Evolutionary conservation across 257 asterid species (phyloP).

Genomic region (Solanum pimpinellifolium): DNA sequence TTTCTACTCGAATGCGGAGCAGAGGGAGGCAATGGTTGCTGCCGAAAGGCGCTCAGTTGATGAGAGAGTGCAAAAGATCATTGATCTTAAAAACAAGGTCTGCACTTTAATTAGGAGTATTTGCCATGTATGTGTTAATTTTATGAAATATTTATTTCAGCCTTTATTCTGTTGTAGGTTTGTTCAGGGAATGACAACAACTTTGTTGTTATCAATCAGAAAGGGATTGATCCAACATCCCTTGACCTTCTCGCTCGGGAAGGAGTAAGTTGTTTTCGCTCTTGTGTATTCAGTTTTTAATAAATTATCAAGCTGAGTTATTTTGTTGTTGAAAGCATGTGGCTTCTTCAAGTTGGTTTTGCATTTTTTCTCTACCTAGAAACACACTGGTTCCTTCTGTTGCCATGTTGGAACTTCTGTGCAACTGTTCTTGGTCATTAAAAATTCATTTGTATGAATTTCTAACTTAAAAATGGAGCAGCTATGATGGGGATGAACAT

Average conservation of each 20-base stretch:
- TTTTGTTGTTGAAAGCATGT: not conserved
- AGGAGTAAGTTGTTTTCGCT: slow-evolving; percentile 55
- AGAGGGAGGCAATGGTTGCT: slow-evolving; percentile 95
- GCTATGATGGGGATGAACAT: not conserved
- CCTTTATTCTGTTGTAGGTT: slow-evolving; percentile 40
- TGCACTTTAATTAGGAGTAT: not conserved
- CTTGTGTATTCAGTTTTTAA: not conserved
- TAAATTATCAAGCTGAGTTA: not conserved
- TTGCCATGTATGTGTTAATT: not conserved
- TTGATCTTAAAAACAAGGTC: slow-evolving; percentile 87
- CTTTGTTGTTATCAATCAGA: slow-evolving; percentile 87
- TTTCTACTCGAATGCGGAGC: slow-evolving; percentile 92
- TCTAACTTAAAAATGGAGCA: not conserved
- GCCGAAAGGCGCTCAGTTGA: slow-evolving; percentile 98
- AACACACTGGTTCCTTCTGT: not conserved
- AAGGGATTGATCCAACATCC: slow-evolving; percentile 99
- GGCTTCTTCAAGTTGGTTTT: not conserved
- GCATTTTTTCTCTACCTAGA: not conserved
- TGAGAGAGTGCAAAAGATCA: slow-evolving; percentile 85
- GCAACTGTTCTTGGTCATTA: not conserved
- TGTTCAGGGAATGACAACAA: slow-evolving; percentile 55
- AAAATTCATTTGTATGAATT: not conserved
- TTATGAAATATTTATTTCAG: not conserved
- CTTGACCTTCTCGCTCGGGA: slow-evolving; percentile 88
- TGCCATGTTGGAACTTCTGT: not conserved